A percentile compares a stretch with the other conserved stretches of the same genome.
Evolutionary conservation across 306 rosid genomes (phyloP).

Genomic region (Dalbergia oliveri): DNA sequence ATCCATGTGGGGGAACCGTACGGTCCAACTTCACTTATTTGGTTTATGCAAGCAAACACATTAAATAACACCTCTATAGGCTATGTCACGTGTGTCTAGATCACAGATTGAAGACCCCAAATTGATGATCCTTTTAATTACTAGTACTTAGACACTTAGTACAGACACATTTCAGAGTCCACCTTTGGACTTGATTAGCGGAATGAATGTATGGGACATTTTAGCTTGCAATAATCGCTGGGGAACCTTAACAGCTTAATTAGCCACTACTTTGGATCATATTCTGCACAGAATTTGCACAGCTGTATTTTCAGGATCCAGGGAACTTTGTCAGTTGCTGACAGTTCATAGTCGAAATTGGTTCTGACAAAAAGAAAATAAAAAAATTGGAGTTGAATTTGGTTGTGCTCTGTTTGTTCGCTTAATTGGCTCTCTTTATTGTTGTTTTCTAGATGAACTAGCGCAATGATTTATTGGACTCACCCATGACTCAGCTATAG

Average conservation of each 20-base stretch:
- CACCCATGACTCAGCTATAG: background rate
- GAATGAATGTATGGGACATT: background rate
- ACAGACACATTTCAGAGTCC: conserved; percentile 2
- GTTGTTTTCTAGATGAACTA: background rate
- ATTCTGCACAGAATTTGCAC: background rate
- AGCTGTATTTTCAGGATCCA: conserved; percentile 41
- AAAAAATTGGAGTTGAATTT: background rate
- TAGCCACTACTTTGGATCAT: background rate
- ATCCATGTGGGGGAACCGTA: conserved; percentile 33
- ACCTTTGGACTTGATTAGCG: background rate
- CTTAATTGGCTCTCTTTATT: conserved; percentile 17
- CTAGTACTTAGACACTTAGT: background rate
- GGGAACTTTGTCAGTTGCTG: conserved; percentile 23
- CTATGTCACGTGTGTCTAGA: conserved; percentile 37
- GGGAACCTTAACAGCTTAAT: background rate
- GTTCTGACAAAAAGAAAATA: background rate
- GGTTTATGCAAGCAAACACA: conserved; percentile 21
- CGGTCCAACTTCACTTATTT: conserved; percentile 26
- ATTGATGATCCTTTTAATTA: background rate
- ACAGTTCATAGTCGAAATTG: background rate
- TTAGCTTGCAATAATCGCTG: background rate
- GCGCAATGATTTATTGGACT: conserved; percentile 9
- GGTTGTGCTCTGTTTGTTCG: background rate
- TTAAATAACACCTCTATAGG: conserved; percentile 9
- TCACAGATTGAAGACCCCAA: background rate